Conservation (phyloP, 2,329 filamentous ascomycete species). For the Chlorencoelia australis region DNA sequence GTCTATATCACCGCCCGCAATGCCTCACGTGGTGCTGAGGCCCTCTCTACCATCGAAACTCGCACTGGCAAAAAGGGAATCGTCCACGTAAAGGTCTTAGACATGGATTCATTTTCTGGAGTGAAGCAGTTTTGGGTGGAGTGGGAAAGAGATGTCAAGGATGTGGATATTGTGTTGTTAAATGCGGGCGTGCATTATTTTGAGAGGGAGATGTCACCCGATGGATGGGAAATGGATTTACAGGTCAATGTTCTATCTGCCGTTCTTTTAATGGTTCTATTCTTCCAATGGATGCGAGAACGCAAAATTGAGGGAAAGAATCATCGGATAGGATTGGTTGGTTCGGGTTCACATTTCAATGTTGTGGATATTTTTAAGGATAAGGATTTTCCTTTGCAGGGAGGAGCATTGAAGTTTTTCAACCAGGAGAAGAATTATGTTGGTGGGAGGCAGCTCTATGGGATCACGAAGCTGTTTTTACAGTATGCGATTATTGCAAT, state of each 20-base stretch:
- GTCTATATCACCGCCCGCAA: constrained; percentile 34
- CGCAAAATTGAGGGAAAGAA: constrained; percentile 25
- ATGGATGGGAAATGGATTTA: constrained; percentile 41
- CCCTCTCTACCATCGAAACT: constrained; percentile 29
- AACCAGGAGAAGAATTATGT: constrained; percentile 16
- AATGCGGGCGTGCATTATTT: constrained; percentile 23
- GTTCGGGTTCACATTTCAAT: constrained; percentile 14
- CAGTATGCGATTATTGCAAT: constrained; percentile 22
- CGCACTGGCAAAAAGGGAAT: constrained; percentile 14
- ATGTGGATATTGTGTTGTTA: constrained; percentile 23
- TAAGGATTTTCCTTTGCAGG: background rate
- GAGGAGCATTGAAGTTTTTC: constrained; percentile 8
- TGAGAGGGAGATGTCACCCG: constrained; percentile 15
- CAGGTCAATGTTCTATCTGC: constrained; percentile 51
- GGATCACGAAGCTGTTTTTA: constrained; percentile 18
- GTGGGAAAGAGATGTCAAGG: constrained; percentile 15
- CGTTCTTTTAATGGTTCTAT: constrained; percentile 40
- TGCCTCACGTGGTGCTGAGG: constrained; percentile 28
- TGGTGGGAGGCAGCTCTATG: constrained; percentile 12
- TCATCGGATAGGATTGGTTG: constrained; percentile 20
- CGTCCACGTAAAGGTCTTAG: constrained; percentile 17
- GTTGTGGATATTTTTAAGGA: background rate
- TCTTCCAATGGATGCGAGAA: constrained; percentile 37
- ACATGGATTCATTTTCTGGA: constrained; percentile 20
- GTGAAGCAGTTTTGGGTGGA: constrained; percentile 18